Evolutionary conservation across 1,284 basidiomycete genomes (phyloP).

Genomic region (Cryptococcus sp.): DNA sequence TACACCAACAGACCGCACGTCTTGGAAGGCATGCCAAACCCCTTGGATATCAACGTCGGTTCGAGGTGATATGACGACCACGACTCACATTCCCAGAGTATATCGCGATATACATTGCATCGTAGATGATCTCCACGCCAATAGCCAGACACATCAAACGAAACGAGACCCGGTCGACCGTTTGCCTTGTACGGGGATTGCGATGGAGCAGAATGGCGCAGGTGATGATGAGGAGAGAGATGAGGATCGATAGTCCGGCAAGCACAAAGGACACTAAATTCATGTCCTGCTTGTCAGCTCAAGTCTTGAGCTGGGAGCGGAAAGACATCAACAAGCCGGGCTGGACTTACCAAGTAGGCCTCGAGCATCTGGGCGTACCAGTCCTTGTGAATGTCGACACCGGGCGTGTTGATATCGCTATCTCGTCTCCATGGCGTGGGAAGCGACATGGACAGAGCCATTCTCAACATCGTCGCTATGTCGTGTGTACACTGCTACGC

Average conservation of each 20-base stretch:
- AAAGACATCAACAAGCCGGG: too few relatives aligned
- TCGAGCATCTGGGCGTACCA: too few relatives aligned
- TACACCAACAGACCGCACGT: neutral
- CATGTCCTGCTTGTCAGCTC: too few relatives aligned
- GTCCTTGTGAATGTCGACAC: too few relatives aligned
- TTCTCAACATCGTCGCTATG: too few relatives aligned
- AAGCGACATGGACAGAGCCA: too few relatives aligned
- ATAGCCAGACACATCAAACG: constrained; percentile 8
- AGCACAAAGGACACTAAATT: neutral
- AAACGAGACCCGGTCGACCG: constrained; percentile 11
- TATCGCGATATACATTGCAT: neutral
- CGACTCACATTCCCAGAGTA: constrained; percentile 5
- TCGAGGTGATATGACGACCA: too few relatives aligned
- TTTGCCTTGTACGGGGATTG: neutral
- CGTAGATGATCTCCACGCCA: constrained; percentile 9
- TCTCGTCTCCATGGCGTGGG: too few relatives aligned
- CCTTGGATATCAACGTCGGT: neutral
- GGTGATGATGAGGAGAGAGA: neutral
- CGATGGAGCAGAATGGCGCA: neutral
- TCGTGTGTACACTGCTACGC: too few relatives aligned
- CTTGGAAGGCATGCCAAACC: neutral
- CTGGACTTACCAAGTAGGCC: too few relatives aligned
- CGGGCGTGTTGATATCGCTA: too few relatives aligned
- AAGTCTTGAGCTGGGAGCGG: too few relatives aligned
- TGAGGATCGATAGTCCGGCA: neutral